Evolutionary conservation across 2,329 filamentous ascomycete species (phyloP).

Genomic region (Scleromitrula shiraiana): DNA sequence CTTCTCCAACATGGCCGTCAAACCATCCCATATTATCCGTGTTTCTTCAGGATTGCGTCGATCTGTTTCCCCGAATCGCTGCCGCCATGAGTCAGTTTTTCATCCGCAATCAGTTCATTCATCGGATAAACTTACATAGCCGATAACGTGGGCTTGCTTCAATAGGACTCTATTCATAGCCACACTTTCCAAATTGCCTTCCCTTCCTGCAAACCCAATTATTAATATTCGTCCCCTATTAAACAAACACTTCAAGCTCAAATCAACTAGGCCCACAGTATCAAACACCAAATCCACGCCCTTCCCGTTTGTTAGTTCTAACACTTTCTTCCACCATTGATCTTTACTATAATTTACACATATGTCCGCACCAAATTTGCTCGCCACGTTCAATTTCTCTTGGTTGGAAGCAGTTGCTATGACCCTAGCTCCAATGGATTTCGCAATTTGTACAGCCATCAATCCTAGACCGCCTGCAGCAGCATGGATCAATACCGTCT

Average conservation of each 20-base stretch:
- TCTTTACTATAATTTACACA: constrained; percentile 35
- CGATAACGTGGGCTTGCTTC: constrained; percentile 44
- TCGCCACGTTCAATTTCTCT: constrained; percentile 31
- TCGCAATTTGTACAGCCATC: constrained; percentile 48
- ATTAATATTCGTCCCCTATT: constrained; percentile 47
- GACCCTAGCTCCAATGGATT: constrained; percentile 36
- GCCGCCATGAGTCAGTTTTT: neutral
- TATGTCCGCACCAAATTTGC: constrained; percentile 33
- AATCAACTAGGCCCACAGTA: constrained; percentile 47
- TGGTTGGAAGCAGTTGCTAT: constrained; percentile 17
- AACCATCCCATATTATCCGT: constrained; percentile 41
- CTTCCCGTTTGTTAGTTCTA: constrained; percentile 37
- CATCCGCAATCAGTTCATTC: neutral
- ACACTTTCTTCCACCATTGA: constrained; percentile 43
- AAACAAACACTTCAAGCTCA: constrained; percentile 44
- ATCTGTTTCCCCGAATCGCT: constrained; percentile 50
- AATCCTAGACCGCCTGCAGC: constrained; percentile 35
- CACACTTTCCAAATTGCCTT: constrained; percentile 44
- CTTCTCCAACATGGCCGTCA: constrained; percentile 39
- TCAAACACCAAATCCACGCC: constrained; percentile 53
- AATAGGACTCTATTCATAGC: constrained; percentile 47
- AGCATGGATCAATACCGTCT: constrained; percentile 30
- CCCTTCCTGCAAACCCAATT: constrained; percentile 49
- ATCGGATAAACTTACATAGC: constrained; percentile 37
- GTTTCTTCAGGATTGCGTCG: constrained; percentile 41